A percentile compares a stretch with the other conserved stretches of the same genome.
Evolutionary conservation across 176 grass and related monocot species (phyloP).

Genomic region (maize (Zea mays)): DNA sequence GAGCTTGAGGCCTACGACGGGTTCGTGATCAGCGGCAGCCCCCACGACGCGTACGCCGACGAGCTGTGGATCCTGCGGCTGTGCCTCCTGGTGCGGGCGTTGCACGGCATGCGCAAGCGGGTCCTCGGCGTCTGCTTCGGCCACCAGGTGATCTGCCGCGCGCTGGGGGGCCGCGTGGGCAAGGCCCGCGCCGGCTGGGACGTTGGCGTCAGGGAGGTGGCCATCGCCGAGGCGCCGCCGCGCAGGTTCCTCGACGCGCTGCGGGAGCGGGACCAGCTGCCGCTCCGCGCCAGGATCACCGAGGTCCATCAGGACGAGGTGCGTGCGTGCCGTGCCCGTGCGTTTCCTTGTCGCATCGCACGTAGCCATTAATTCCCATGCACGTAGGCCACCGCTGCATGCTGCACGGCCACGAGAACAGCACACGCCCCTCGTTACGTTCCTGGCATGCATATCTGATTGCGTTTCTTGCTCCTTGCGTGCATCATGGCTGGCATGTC

Average conservation of each 20-base stretch:
- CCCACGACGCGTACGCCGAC: conserved; percentile 62
- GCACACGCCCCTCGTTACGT: too few species aligned
- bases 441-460: too few species aligned
- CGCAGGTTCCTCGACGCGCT: conserved; percentile 34
- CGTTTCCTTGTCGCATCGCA: too few species aligned
- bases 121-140: conserved; percentile 92
- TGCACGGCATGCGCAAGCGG: conserved; percentile 49
- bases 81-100: conserved; percentile 56
- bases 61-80: conserved; percentile 69
- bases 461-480: too few species aligned
- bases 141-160: conserved; percentile 86
- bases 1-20: conserved; percentile 56
- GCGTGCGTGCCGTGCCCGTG: too few species aligned
- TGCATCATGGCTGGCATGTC: too few species aligned
- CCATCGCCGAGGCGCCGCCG: conserved; percentile 29
- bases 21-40: conserved; percentile 85
- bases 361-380: too few species aligned
- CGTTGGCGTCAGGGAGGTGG: conserved; percentile 64
- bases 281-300: too few species aligned
- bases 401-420: too few species aligned
- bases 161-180: conserved; percentile 54
- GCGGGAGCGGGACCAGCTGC: not conserved
- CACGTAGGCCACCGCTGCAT: too few species aligned
- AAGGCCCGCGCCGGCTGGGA: conserved; percentile 53
- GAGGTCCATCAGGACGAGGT: too few species aligned